These are phyloP conservation scores for Carallia pectinifolia DNA, from an alignment of 345 rosid genomes.

Conservation along the genomic window DNA sequence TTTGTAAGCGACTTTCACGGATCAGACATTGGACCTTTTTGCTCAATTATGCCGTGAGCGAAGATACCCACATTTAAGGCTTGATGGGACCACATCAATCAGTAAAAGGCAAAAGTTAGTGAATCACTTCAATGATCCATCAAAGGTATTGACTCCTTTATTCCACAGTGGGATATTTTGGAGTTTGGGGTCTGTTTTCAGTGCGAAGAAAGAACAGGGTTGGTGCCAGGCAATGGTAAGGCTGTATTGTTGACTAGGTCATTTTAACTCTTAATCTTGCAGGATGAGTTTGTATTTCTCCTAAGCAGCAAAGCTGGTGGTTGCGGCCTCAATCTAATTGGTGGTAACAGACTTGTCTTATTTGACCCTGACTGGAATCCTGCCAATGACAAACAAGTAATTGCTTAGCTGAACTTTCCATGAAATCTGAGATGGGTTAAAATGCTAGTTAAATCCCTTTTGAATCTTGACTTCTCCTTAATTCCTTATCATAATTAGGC, in stretches of 20 bases:
- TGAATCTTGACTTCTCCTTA: conserved; percentile 22
- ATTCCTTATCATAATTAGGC: conserved; percentile 47
- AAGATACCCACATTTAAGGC: conserved; percentile 88
- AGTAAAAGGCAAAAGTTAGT: conserved; percentile 96
- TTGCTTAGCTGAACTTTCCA: conserved; percentile 9
- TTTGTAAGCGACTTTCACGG: conserved; percentile 12
- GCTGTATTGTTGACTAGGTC: not conserved
- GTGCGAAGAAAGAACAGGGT: not conserved
- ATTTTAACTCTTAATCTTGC: conserved; percentile 25
- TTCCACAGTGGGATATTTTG: not conserved
- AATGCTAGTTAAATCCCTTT: conserved; percentile 10
- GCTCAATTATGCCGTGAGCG: conserved; percentile 97
- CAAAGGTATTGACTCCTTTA: conserved; percentile 48
- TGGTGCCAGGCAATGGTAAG: not conserved
- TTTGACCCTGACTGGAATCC: conserved; percentile 99
- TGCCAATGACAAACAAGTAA: conserved; percentile 99
- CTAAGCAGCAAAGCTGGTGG: conserved; percentile 99
- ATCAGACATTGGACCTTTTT: conserved; percentile 93
- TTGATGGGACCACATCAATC: conserved; percentile 92
- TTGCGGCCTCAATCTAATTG: conserved; percentile 94
- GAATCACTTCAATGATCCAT: conserved; percentile 76
- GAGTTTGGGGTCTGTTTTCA: not conserved
- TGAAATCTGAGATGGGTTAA: not conserved
- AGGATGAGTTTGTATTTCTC: conserved; percentile 97
- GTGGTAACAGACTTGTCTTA: conserved; percentile 89